Evolutionary conservation across 2,329 filamentous ascomycete genomes (phyloP), one percentile per base, ranked within the genome.

Genomic region (Aspergillus nomiae): DNA sequence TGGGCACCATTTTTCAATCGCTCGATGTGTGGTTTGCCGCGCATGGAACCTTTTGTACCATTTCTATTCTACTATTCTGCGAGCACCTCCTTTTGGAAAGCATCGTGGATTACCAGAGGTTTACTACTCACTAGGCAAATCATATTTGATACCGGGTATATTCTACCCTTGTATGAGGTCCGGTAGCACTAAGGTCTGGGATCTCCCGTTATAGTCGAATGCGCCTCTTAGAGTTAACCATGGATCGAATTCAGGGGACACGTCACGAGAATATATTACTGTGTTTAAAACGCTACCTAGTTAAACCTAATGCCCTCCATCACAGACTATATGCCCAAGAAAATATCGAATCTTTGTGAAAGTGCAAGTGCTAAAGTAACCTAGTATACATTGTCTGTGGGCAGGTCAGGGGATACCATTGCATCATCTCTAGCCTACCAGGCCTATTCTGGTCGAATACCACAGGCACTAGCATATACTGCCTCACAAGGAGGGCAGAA

Each of bases 1-100:
- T 59, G 48, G 58, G 58, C 58, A 59, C 45, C 58, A 54, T 51
- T 30, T 8, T 12, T 19, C 21, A 16, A 16, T n/a, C n/a, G 19
- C 24, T 24, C n/a, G 24, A 24, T 10, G 45, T 16, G 30, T 21
- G 41, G 14, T 36, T 24, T 54, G 16, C 38, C 16, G 26, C 7
- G 19, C 36, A 28, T 19, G 28, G 26, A 59, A 45, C 21, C 32
- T 38, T 36, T 36, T 30, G 10, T 36, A 14, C 16, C 24, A 26
- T 38, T 53, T 51, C 19, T 36, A 43, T 59, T 9, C 48, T 53
- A 48, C 11, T 36, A 43, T 59, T 9, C 48, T 53, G 58, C 45
- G 48, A 41, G 30, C n/a, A 24, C 12, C 45, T 59, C 45, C 41
- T 53, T 45, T 43, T 26, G 34, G 48, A 54, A 32, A 51, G 45